Percentiles rank a stretch among this genome's conserved stretches.
Conservation (phyloP, 2,329 filamentous ascomycete genomes). For the Colletotrichum tropicale region DNA sequence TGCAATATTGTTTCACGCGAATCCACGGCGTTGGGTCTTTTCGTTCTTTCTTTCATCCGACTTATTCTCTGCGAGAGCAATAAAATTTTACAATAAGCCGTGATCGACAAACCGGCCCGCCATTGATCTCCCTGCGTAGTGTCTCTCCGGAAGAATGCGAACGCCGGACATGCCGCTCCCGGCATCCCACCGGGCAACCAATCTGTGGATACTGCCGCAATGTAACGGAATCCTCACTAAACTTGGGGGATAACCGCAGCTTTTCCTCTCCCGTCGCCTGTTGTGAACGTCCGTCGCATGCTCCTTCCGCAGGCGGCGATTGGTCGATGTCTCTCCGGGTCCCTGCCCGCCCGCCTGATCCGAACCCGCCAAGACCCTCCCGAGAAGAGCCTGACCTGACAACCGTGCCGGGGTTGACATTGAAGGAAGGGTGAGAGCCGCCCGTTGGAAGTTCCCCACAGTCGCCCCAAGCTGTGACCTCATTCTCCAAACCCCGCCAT, state of each 20-base stretch:
- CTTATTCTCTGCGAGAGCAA: not conserved
- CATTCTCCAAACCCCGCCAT: constrained; percentile 13
- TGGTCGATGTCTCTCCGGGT: not conserved
- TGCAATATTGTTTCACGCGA: not conserved
- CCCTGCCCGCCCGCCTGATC: not conserved
- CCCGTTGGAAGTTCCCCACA: not conserved
- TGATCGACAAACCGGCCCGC: not conserved
- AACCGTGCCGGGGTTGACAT: not conserved
- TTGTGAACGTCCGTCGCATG: not conserved
- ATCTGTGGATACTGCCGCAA: not conserved
- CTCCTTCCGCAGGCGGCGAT: not conserved
- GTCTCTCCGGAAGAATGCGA: not conserved
- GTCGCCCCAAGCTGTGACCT: constrained; percentile 2
- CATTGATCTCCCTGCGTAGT: not conserved
- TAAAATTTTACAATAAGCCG: not conserved
- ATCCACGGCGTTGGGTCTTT: constrained; percentile 13
- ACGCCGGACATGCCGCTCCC: not conserved
- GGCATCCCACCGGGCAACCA: not conserved
- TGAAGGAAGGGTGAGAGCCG: not conserved
- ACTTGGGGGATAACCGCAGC: not conserved
- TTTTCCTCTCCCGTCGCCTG: not conserved
- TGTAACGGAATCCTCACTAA: not conserved
- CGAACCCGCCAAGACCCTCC: not conserved
- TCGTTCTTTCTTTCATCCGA: not conserved
- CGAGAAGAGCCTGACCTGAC: not conserved